Conservation (phyloP, 495 filamentous ascomycete genomes). For the Hyaloscypha hepaticicola region DNA sequence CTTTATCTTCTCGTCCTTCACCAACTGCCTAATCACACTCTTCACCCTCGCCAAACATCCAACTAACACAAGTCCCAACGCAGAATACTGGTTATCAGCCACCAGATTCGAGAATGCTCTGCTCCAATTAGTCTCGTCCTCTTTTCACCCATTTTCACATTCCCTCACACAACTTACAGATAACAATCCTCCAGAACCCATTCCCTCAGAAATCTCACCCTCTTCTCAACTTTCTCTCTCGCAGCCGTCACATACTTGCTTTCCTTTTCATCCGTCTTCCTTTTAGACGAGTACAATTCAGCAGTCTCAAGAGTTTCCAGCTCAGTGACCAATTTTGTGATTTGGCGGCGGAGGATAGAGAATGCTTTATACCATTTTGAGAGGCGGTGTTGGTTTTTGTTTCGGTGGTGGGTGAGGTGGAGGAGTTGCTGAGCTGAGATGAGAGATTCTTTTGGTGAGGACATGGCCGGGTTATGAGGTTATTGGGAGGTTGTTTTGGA, state of each 20-base stretch:
- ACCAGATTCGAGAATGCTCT: slow-evolving; percentile 66
- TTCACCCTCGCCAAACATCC: slow-evolving; percentile 61
- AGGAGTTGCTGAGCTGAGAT: slow-evolving; percentile 46
- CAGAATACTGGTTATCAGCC: slow-evolving; percentile 70
- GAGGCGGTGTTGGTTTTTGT: slow-evolving; percentile 76
- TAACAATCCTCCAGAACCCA: slow-evolving; percentile 27
- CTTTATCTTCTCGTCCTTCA: slow-evolving; percentile 3
- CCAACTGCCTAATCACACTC: slow-evolving; percentile 39
- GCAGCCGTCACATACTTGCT: slow-evolving; percentile 16
- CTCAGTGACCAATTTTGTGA: slow-evolving; percentile 50
- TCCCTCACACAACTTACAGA: slow-evolving; percentile 18
- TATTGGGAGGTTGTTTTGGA: background rate
- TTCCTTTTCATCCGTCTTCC: slow-evolving; percentile 6
- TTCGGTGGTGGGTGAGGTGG: slow-evolving; percentile 68
- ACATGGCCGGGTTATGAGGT: background rate
- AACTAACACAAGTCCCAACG: slow-evolving; percentile 75
- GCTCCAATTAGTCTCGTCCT: background rate
- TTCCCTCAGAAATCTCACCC: slow-evolving; percentile 28
- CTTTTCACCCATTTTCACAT: background rate
- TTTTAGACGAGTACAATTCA: background rate
- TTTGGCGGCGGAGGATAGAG: slow-evolving; percentile 61
- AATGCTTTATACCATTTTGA: slow-evolving; percentile 74
- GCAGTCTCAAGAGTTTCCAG: slow-evolving; percentile 33
- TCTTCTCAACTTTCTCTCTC: slow-evolving; percentile 20
- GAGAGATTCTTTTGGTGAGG: background rate